These are phyloP conservation scores for Forsythia suspensa DNA, from an alignment of 257 asterid species.

Conservation along the genomic window DNA sequence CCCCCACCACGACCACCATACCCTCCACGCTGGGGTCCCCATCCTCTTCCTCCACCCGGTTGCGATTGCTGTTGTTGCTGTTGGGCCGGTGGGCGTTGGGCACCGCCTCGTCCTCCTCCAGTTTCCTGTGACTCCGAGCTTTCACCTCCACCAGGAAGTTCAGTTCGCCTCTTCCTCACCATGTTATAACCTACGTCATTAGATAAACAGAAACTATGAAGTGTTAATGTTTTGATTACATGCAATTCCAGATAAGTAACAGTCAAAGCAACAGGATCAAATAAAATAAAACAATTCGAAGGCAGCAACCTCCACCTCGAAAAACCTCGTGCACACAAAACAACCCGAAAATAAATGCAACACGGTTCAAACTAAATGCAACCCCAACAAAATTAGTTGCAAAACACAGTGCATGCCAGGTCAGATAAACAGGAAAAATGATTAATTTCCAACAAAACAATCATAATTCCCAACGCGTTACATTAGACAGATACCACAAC, in stretches of 20 bases:
- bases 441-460: no score
- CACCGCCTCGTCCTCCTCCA: slow-evolving; percentile 59
- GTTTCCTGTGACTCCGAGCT: slow-evolving; percentile 60
- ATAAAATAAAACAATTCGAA: not conserved
- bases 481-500: not conserved
- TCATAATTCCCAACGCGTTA: not conserved
- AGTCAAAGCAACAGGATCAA: not conserved
- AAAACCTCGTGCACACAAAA: not conserved
- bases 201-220: not conserved
- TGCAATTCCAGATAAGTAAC: not conserved
- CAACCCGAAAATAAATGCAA: not conserved
- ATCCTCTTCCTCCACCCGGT: slow-evolving; percentile 37
- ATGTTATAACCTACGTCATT: slow-evolving; percentile 20
- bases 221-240: not conserved
- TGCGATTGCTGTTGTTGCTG: slow-evolving; percentile 43
- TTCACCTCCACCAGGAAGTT: slow-evolving; percentile 61
- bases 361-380: not conserved
- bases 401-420: not conserved
- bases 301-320: not conserved
- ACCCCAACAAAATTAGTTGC: not conserved
- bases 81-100: slow-evolving; percentile 52
- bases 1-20: slow-evolving; percentile 53
- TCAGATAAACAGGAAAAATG: not conserved
- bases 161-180: slow-evolving; percentile 85
- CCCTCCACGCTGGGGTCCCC: slow-evolving; percentile 52